Percentiles rank a stretch among this genome's conserved stretches.
Conservation (phyloP, 1,139 yeast genomes). For the Yamadazyma dushanensis region DNA sequence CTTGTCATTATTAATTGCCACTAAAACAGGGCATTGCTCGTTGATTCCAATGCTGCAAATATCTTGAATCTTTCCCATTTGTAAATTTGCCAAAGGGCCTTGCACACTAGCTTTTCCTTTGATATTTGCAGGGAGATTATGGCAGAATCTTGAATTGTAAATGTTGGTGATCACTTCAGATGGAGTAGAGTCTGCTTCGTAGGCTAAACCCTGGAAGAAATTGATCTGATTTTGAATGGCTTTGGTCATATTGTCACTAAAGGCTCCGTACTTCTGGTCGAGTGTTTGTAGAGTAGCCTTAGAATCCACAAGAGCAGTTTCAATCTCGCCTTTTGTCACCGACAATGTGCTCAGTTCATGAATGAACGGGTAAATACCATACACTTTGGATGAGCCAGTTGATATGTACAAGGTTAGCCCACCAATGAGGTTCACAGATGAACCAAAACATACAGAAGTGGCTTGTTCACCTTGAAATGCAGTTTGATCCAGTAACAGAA, state of each 20-base stretch:
- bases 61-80: slow-evolving; percentile 19
- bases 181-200: background rate
- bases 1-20: slow-evolving; percentile 16
- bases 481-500: no score
- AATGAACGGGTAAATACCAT: slow-evolving; percentile 36
- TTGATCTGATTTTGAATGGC: slow-evolving; percentile 3
- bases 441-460: slow-evolving; percentile 39
- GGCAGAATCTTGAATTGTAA: background rate
- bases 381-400: slow-evolving; percentile 25
- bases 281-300: slow-evolving; percentile 18
- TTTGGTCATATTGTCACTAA: background rate
- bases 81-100: slow-evolving; percentile 16
- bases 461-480: slow-evolving; percentile 20
- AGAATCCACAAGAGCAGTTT: slow-evolving; percentile 28
- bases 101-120: slow-evolving; percentile 5
- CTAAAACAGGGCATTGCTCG: slow-evolving; percentile 20
- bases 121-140: background rate
- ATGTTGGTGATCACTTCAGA: slow-evolving; percentile 5
- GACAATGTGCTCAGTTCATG: slow-evolving; percentile 11
- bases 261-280: slow-evolving; percentile 7
- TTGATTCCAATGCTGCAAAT: slow-evolving; percentile 19
- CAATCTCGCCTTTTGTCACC: slow-evolving; percentile 23
- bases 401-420: slow-evolving; percentile 37
- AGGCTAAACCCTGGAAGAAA: slow-evolving; percentile 5
- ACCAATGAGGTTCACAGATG: slow-evolving; percentile 29